A percentile compares a stretch with the other conserved stretches of the same genome.
Conservation (phyloP, 225 moss, liverwort and hornwort genomes). For the Lunularia cruciata region DNA sequence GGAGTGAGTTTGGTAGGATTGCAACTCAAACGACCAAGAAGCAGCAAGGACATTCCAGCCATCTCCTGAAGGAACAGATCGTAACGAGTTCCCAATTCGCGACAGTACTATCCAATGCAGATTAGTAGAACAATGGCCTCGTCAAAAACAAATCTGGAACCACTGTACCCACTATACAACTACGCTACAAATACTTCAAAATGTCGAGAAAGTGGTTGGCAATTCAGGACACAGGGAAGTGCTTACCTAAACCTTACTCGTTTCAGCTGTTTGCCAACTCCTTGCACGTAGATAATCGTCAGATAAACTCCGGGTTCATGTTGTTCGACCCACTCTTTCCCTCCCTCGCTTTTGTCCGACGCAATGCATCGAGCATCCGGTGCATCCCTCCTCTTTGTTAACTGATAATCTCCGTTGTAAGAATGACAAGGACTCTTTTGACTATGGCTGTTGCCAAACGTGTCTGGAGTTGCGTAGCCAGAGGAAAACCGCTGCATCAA, state of each 20-base stretch:
- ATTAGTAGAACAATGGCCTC: not conserved
- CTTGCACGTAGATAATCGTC: slow-evolving; percentile 32
- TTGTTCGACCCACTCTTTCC: slow-evolving; percentile 38
- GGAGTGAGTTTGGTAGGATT: not conserved
- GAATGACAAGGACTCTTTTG: slow-evolving; percentile 34
- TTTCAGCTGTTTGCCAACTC: slow-evolving; percentile 40
- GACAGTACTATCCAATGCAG: no score
- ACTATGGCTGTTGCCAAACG: slow-evolving; percentile 22
- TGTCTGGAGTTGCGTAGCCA: slow-evolving; percentile 46
- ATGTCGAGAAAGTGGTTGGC: not conserved
- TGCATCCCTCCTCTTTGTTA: slow-evolving; percentile 28
- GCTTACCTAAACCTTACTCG: slow-evolving; percentile 39
- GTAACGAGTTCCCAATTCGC: no score
- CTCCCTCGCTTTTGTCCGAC: slow-evolving; percentile 16
- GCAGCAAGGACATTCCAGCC: no score
- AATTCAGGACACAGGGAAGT: no score
- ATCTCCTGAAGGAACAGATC: no score
- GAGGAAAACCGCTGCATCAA: slow-evolving; percentile 40
- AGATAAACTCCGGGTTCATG: slow-evolving; percentile 44
- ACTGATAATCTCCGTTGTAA: slow-evolving; percentile 27
- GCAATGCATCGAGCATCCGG: slow-evolving; percentile 27
- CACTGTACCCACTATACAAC: no score
- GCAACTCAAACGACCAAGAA: no score
- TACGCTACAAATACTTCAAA: no score
- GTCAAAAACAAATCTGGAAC: no score